Base-by-base conservation (phyloP, 164 flowering plant genomes). In the Protea cynaroides region DNA sequence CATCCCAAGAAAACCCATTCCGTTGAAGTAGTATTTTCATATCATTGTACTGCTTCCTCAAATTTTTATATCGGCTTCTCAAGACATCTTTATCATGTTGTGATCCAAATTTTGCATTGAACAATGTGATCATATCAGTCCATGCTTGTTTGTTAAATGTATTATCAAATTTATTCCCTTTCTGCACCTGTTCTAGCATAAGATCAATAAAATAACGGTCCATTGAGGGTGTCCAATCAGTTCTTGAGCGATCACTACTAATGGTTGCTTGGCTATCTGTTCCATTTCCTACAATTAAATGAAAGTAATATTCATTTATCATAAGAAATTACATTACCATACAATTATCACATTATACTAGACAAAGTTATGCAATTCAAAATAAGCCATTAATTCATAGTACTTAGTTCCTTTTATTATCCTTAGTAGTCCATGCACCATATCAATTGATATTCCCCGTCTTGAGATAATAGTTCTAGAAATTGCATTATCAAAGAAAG, bases 1-100 rank as follows among this genome's bases (percentile, higher is more conserved):
- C 52, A 49, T 49, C 52, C 52, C 52, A 49, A 49, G 52, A 4
- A 49, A 49, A 49, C n/a, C 52, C 52, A 15, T 18, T 18, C 19
- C 15, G 52, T 15, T 49, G 18, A 49, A 49, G 52, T 2, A 49
- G 52, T 4, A n/a, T n/a, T n/a, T 49, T 49, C 52, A 49, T 49
- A 49, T 49, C 52, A 49, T 49, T 49, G 52, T 49, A 49, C 17
- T 49, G 52, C 52, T 49, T 49, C 52, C 52, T 49, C 52, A 49
- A 49, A 49, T 49, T 49, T 49, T 49, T 49, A 15, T 49, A 49
- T 0, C 52, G 52, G 52, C 52, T 49, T 49, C 52, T 49, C 52
- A 49, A 15, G 17, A 49, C n/a, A 49, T 49, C 52, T 49, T 49
- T 49, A 15, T 49, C 52, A 15, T 49, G 52, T 49, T 49, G 52